Evolutionary conservation across 75 land plant genomes (phyloP).

Genomic region (Azolla pinnata): DNA sequence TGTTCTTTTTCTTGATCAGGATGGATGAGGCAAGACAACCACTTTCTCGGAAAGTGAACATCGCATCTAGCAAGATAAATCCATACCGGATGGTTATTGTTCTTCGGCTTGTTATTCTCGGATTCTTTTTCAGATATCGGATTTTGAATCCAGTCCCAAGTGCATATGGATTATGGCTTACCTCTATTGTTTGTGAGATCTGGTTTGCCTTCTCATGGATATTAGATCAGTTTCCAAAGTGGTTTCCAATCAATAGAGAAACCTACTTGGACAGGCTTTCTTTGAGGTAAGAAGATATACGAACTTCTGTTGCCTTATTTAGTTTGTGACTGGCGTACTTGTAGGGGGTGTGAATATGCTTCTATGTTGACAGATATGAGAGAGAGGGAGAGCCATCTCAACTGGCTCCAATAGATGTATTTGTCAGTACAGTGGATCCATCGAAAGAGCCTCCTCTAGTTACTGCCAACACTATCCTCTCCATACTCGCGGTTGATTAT

Average conservation of each 20-base stretch:
- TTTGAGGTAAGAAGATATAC: slow-evolving; percentile 34
- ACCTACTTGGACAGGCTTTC: slow-evolving; percentile 59
- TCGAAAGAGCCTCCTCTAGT: slow-evolving; percentile 88
- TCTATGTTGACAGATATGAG: slow-evolving; percentile 57
- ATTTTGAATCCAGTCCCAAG: slow-evolving; percentile 43
- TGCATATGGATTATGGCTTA: slow-evolving; percentile 56
- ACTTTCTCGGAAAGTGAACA: slow-evolving; percentile 45
- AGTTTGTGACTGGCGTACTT: not conserved
- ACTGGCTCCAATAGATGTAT: slow-evolving; percentile 70
- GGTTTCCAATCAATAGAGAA: slow-evolving; percentile 63
- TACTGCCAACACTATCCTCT: slow-evolving; percentile 82
- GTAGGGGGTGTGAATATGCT: too few species aligned
- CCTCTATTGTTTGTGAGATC: slow-evolving; percentile 59
- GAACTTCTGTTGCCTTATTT: not conserved
- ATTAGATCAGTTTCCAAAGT: slow-evolving; percentile 67
- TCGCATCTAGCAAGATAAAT: slow-evolving; percentile 54
- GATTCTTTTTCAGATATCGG: slow-evolving; percentile 60
- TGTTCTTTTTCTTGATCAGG: slow-evolving; percentile 20
- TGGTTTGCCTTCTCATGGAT: slow-evolving; percentile 72
- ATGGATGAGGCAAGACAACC: slow-evolving; percentile 74
- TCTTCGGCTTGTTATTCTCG: slow-evolving; percentile 49
- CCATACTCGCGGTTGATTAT: slow-evolving; percentile 87
- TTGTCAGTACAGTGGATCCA: slow-evolving; percentile 97
- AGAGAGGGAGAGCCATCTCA: slow-evolving; percentile 81
- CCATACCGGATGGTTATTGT: slow-evolving; percentile 62